phyloP scores from a whole-genome alignment of 2,329 filamentous ascomycete species.

The Passalora sequoiae region DNA sequence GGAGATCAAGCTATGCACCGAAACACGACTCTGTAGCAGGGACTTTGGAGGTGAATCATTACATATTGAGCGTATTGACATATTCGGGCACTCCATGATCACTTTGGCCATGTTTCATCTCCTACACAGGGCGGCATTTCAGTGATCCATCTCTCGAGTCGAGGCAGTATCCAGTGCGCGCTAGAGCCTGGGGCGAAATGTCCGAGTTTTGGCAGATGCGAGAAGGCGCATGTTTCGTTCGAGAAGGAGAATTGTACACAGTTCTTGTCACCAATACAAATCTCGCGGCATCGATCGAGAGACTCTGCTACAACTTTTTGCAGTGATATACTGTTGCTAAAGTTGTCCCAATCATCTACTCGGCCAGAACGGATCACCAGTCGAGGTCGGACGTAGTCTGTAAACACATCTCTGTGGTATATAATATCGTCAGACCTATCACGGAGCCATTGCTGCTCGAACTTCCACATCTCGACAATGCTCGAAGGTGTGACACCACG shows the following conservation, averaged over 20 bases:
- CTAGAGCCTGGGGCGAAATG: conserved; percentile 9
- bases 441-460: conserved; percentile 27
- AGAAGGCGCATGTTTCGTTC: conserved; percentile 14
- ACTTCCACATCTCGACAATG: conserved; percentile 25
- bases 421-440: conserved; percentile 10
- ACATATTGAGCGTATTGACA: too few species aligned
- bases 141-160: conserved; percentile 11
- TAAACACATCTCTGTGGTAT: conserved; percentile 26
- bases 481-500: conserved; percentile 23
- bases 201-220: conserved; percentile 14
- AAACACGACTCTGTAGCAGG: too few species aligned
- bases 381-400: conserved; percentile 23
- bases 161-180: conserved; percentile 17
- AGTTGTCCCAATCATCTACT: conserved; percentile 29
- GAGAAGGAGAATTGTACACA: conserved; percentile 18
- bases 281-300: conserved; percentile 12
- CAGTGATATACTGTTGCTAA: conserved; percentile 10
- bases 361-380: conserved; percentile 17
- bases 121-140: conserved; percentile 1
- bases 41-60: too few species aligned
- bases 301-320: conserved; percentile 3
- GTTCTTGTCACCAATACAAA: conserved; percentile 10
- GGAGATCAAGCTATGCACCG: too few species aligned
- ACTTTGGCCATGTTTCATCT: too few species aligned
- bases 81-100: too few species aligned